Base-by-base conservation (phyloP, 495 filamentous ascomycete species). In the Podospora pseudocomata region DNA sequence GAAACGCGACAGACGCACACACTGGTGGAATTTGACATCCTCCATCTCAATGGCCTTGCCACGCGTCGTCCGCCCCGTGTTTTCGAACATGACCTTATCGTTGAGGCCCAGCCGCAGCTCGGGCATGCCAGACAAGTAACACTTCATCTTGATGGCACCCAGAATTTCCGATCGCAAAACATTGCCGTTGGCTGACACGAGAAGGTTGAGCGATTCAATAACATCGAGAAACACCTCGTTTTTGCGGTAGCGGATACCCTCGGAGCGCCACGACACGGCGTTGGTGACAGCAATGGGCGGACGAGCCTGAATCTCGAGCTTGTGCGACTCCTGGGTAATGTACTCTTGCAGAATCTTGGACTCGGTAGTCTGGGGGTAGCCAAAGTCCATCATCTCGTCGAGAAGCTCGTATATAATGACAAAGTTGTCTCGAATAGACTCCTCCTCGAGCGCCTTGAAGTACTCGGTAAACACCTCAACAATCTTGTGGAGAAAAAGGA, bases 331-430 rank as follows among this genome's bases (percentile, higher is more conserved):
- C 83, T 99, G 96, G 34, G 96, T 99, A 80, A 99, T 99, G 82
- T 97, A 97, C 84, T 99, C 96, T 82, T 98, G 96, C 68, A 99
- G 83, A 77, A 99, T 99, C 86, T 99, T 99, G 81, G 87, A 93
- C 80, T 99, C 96, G 64, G 96, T 99, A 23, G 96, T 99, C 80
- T 99, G 96, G 19, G 96, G 96, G 79, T 99, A 97, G 62, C 96
- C 96, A 82, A 98, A 99, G 79, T 99, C 96, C 96, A 99, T 99
- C 96, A 99, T 99, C 82, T 99, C 96, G 78, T 99, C 96, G 70
- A 99, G 87, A 65, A 99, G 81, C 81, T 99, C 96, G 84, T 99
- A 99, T 74, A 99, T 99, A 74, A 99, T 87, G 79, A 99, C 96
- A 73, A 98, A 99, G 83, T 99, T 99, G 82, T 99, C 96, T 66